A percentile compares a stretch with the other conserved stretches of the same genome.
These are phyloP conservation scores for Bretschneidera sinensis DNA, from an alignment of 345 rosid species.

Conservation along the genomic window DNA sequence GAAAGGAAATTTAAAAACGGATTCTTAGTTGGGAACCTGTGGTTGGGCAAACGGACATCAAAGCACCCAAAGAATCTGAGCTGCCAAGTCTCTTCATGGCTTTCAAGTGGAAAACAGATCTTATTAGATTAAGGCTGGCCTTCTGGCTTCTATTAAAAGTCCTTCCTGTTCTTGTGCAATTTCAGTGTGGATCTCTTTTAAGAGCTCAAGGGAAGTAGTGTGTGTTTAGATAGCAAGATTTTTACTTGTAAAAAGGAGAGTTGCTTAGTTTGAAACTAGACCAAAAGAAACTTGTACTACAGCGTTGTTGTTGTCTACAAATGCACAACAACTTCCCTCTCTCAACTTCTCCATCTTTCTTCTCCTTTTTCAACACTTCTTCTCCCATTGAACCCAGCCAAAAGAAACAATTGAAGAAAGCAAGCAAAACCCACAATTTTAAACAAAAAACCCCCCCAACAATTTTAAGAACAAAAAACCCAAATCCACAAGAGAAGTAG, in stretches of 20 bases:
- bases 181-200: neutral
- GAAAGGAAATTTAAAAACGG: conserved; percentile 4
- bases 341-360: conserved; percentile 23
- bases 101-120: conserved; percentile 11
- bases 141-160: neutral
- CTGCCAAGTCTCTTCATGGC: conserved; percentile 85
- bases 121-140: conserved; percentile 9
- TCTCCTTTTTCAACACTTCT: conserved; percentile 23
- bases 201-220: conserved; percentile 13
- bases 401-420: conserved; percentile 3
- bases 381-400: conserved; percentile 36
- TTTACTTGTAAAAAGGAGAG: conserved; percentile 16
- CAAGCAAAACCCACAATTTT: neutral
- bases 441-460: conserved; percentile 9
- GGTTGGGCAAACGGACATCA: conserved; percentile 68
- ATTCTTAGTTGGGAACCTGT: conserved; percentile 43
- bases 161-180: conserved; percentile 4
- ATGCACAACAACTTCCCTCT: conserved; percentile 22
- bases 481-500: conserved; percentile 26
- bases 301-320: conserved; percentile 19
- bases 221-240: conserved; percentile 19
- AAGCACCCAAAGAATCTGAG: conserved; percentile 84
- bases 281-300: conserved; percentile 25
- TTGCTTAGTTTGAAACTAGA: conserved; percentile 24
- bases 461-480: conserved; percentile 8